Base-by-base conservation (phyloP, 352 stramenopile species). In the Phytophthora macrochlamydospora region DNA sequence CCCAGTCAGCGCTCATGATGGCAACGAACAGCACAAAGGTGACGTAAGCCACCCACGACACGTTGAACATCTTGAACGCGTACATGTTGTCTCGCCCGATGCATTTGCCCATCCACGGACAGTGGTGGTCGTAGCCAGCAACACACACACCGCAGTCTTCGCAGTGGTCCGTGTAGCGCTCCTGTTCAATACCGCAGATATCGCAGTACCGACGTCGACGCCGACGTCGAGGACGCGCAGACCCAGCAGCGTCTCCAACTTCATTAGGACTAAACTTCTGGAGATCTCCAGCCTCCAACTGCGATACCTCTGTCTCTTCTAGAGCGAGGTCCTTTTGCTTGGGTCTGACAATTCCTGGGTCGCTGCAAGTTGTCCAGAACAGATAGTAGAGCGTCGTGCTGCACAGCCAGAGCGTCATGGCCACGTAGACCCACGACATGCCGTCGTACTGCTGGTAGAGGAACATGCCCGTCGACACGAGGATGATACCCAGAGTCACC, bases 91-190 rank as follows among this genome's bases (percentile, higher is more conserved):
- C 87, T 65, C 89, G 85, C 14, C 92, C 94, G 67, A 98, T 98
- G 67, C 91, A 98, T 52, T 97, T 98, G 50, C 93, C 91, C 88
- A 97, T 97, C 91, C 92, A 98, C 35, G 94, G 92, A 75, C 93
- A 98, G 65, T 98, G 92, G 77, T 98, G 95, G 46, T 94, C 83
- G 50, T 89, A 88, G 5, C 83, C 84, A 67, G 86, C 89, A 31
- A 98, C 84, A 64, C 95, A 98, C 42, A 98, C 90, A 61, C 95
- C 91, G 54, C 93, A 98, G 57, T 98, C 92, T 9, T 97, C 83
- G 80, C 95, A 98, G 73, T 98, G 95, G 13, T 92, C 85, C 4
- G 91, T 91, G 50, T 75, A 75, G 11, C 65, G 66, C 14, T 78
- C 70, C 62, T 92, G 86, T 33, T 79, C 51, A 45, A 91, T 78